phyloP scores from a whole-genome alignment of 768 basidiomycete species.

The Mycena alexandri region DNA sequence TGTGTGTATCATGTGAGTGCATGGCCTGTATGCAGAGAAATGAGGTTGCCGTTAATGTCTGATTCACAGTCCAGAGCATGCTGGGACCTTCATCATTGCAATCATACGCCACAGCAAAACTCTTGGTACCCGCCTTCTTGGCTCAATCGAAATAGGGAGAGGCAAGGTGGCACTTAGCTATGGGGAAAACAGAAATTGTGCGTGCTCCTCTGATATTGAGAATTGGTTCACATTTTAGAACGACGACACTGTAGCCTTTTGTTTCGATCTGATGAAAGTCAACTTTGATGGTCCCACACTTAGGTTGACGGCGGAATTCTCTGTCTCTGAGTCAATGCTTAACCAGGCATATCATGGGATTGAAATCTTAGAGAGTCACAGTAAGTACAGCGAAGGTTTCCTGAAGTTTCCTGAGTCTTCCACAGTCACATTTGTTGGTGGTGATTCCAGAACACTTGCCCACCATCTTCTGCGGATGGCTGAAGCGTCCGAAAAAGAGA shows the following conservation, averaged over 20 bases:
- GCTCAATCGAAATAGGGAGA: not conserved
- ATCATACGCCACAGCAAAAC: constrained; percentile 2
- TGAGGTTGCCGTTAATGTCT: constrained; percentile 18
- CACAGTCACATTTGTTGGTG: constrained; percentile 1
- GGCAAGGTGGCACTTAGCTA: not conserved
- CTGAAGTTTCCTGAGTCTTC: constrained; percentile 1
- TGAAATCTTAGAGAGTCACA: not conserved
- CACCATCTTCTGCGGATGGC: not conserved
- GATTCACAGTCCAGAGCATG: constrained; percentile 10
- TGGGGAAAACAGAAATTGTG: not conserved
- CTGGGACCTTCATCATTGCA: not conserved
- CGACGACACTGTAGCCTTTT: constrained; percentile 5
- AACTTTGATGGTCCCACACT: constrained; percentile 8
- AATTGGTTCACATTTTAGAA: not conserved
- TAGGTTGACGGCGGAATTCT: not conserved
- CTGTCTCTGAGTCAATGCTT: not conserved
- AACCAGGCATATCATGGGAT: not conserved
- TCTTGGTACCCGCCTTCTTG: constrained; percentile 4
- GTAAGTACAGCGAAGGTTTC: not conserved
- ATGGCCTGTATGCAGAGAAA: constrained; percentile 8
- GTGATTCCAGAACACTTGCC: not conserved
- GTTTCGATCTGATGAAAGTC: constrained; percentile 3
- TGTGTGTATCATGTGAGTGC: constrained; percentile 15
- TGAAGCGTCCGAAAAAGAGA: not conserved
- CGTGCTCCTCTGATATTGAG: constrained; percentile 2